Conservation (phyloP, 768 basidiomycete species). For the Leucosporidium scottii region DNA sequence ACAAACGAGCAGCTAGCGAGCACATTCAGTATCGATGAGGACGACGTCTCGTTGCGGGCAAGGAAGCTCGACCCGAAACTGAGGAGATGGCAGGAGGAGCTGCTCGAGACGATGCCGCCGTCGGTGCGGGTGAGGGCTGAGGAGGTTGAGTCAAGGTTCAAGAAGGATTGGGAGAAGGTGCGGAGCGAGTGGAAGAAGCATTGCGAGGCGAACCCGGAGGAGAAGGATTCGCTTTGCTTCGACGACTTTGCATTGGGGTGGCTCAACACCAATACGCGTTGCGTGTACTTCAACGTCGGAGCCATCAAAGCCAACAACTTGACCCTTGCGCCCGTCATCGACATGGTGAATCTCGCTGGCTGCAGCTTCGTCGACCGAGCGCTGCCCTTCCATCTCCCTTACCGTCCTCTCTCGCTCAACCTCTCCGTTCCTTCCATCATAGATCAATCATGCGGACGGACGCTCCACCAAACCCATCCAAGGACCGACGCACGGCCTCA, state of each 20-base stretch:
- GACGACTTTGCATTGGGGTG: conserved; percentile 76
- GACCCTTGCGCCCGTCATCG: conserved; percentile 80
- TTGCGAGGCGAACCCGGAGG: conserved; percentile 26
- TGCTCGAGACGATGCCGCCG: conserved; percentile 52
- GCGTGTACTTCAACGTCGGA: conserved; percentile 61
- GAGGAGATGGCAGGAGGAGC: conserved; percentile 30
- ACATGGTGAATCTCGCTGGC: conserved; percentile 49
- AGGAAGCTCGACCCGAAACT: conserved; percentile 32
- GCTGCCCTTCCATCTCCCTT: background rate
- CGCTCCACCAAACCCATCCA: conserved; percentile 36
- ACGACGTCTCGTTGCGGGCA: conserved; percentile 39
- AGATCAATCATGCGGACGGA: conserved; percentile 32
- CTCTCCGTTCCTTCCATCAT: conserved; percentile 13
- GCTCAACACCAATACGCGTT: conserved; percentile 92
- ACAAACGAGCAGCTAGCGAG: background rate
- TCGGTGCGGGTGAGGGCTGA: conserved; percentile 47
- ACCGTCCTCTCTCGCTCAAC: background rate
- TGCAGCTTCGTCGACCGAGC: too few relatives aligned
- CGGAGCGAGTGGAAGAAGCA: conserved; percentile 36
- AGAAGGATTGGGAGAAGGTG: conserved; percentile 51
- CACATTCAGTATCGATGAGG: background rate
- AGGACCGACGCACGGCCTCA: conserved; percentile 18
- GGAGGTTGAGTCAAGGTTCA: conserved; percentile 50
- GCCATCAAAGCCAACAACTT: conserved; percentile 63
- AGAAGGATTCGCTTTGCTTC: conserved; percentile 26